Evolutionary conservation across 2,329 filamentous ascomycete species (phyloP).

Genomic region (Diplodia corticola): DNA sequence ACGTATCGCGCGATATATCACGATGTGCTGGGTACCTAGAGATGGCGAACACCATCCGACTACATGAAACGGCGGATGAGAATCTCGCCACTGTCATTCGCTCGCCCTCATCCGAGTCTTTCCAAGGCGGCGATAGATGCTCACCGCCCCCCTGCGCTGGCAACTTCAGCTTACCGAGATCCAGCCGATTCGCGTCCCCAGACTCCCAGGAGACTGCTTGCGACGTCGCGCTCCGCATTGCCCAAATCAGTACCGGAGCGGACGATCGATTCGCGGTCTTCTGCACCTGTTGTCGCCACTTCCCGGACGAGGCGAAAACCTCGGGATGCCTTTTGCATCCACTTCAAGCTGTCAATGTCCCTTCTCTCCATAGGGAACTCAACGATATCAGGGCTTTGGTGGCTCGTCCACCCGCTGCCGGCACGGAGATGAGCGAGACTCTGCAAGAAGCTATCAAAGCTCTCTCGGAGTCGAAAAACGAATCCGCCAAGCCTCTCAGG

Average conservation of each 20-base stretch:
- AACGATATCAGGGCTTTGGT: constrained; percentile 16
- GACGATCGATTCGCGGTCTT: constrained; percentile 26
- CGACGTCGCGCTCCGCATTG: constrained; percentile 19
- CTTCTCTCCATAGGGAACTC: constrained; percentile 18
- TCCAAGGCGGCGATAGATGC: background rate
- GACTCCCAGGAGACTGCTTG: constrained; percentile 22
- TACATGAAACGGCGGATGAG: background rate
- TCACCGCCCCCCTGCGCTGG: background rate
- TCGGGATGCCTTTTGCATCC: constrained; percentile 24
- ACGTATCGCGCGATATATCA: constrained; percentile 16
- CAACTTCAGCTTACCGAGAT: constrained; percentile 13
- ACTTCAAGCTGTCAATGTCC: constrained; percentile 9
- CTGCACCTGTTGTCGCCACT: constrained; percentile 25
- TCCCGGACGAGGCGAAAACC: background rate
- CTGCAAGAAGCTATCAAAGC: constrained; percentile 22
- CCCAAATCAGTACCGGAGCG: constrained; percentile 3
- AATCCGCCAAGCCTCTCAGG: constrained; percentile 14
- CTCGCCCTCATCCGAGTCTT: background rate
- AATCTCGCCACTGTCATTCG: background rate
- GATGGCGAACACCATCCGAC: background rate
- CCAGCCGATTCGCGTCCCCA: constrained; percentile 22
- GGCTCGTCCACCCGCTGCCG: background rate
- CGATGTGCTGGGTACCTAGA: background rate
- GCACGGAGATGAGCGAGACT: constrained; percentile 19
- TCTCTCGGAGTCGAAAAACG: constrained; percentile 1